A percentile compares a stretch with the other conserved stretches of the same genome.
These are phyloP conservation scores for Salix viminalis DNA, from an alignment of 345 rosid genomes.

Conservation along the genomic window DNA sequence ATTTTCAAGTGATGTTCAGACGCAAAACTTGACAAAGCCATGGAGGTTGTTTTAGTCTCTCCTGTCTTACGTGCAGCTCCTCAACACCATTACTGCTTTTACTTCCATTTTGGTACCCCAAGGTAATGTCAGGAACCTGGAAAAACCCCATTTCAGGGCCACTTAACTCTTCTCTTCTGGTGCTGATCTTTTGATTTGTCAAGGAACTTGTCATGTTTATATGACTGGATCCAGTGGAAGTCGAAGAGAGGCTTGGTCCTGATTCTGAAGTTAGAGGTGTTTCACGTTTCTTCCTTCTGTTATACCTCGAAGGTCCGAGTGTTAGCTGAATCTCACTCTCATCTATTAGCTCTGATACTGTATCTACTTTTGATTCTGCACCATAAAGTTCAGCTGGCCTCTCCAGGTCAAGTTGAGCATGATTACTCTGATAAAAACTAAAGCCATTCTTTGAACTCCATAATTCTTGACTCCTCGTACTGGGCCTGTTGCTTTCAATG, in stretches of 20 bases:
- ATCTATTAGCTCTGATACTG: constrained; percentile 41
- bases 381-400: constrained; percentile 29
- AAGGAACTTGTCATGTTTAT: constrained; percentile 31
- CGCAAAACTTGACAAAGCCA: constrained; percentile 85
- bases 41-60: constrained; percentile 57
- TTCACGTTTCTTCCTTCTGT: constrained; percentile 39
- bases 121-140: constrained; percentile 25
- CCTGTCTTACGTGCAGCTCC: constrained; percentile 43
- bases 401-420: constrained; percentile 27
- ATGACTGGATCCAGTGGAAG: constrained; percentile 67
- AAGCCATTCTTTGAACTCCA: constrained; percentile 16
- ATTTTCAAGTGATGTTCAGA: constrained; percentile 52
- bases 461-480: constrained; percentile 6
- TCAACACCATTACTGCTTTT: constrained; percentile 36
- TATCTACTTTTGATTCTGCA: constrained; percentile 31
- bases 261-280: constrained; percentile 44
- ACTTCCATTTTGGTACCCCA: constrained; percentile 21
- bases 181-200: constrained; percentile 2
- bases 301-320: constrained; percentile 57
- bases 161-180: constrained; percentile 11
- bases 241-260: constrained; percentile 65
- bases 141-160: constrained; percentile 23
- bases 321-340: constrained; percentile 89
- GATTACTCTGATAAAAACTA: constrained; percentile 11
- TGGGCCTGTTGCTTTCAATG: constrained; percentile 27